Conservation (phyloP, 1,139 yeast species). For the Candida freyschussii region DNA sequence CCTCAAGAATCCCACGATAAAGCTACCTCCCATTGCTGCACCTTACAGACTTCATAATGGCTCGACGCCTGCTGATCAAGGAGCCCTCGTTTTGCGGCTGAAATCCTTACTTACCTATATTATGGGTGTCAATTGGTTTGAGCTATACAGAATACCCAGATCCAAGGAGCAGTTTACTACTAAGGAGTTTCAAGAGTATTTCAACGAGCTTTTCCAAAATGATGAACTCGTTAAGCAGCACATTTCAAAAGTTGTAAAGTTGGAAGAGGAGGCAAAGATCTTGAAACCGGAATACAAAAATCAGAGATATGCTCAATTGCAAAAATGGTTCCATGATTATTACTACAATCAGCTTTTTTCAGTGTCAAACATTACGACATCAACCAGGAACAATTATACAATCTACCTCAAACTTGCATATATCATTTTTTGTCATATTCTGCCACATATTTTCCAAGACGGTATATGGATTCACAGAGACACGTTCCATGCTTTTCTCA, state of each 20-base stretch:
- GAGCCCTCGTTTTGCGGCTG: no score
- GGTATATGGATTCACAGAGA: slow-evolving; percentile 21
- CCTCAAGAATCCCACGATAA: slow-evolving; percentile 5
- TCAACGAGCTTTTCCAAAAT: slow-evolving; percentile 2
- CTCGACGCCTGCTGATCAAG: neutral
- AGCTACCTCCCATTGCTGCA: slow-evolving; percentile 7
- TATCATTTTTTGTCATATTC: slow-evolving; percentile 12
- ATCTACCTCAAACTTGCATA: slow-evolving; percentile 14
- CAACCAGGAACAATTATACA: slow-evolving; percentile 12
- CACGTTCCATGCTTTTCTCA: slow-evolving; percentile 10
- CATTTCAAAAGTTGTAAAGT: slow-evolving; percentile 4
- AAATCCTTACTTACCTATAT: slow-evolving; percentile 3
- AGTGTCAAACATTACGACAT: slow-evolving; percentile 12
- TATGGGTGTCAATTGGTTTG: slow-evolving; percentile 5
- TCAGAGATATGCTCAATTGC: slow-evolving; percentile 8
- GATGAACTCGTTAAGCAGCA: slow-evolving; percentile 7
- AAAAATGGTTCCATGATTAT: slow-evolving; percentile 14
- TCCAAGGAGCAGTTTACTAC: slow-evolving; percentile 2
- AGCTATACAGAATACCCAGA: slow-evolving; percentile 7
- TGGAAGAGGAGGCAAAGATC: slow-evolving; percentile 8
- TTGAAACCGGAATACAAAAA: slow-evolving; percentile 2
- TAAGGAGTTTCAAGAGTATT: slow-evolving; percentile 2
- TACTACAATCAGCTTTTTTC: slow-evolving; percentile 11
- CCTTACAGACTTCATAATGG: slow-evolving; percentile 4
- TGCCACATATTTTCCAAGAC: slow-evolving; percentile 19